Percentiles rank a stretch among this genome's conserved stretches.
Conservation (phyloP, 352 stramenopile genomes). For the Phytophthora macrochlamydospora region DNA sequence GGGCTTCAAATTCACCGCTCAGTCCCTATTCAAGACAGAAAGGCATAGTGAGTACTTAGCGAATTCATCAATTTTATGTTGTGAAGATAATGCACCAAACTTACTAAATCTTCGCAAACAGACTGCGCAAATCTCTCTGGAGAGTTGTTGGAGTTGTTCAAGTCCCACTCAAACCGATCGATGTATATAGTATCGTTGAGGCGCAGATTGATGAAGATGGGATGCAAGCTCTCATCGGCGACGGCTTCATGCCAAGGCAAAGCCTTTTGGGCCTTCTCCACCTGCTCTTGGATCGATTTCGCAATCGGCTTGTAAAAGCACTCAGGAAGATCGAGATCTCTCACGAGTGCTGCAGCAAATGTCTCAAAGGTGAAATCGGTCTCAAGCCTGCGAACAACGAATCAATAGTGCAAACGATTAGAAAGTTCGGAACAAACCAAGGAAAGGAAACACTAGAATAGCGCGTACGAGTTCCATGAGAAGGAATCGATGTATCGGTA, state of each 20-base stretch:
- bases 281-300: slow-evolving; percentile 66
- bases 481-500: slow-evolving; percentile 87
- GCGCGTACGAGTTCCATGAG: slow-evolving; percentile 71
- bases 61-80: too few relatives aligned
- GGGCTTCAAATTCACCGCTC: slow-evolving; percentile 78
- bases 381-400: slow-evolving; percentile 45
- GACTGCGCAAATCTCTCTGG: slow-evolving; percentile 70
- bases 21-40: slow-evolving; percentile 47
- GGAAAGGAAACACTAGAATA: neutral
- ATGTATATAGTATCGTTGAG: slow-evolving; percentile 84
- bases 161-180: slow-evolving; percentile 85
- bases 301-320: slow-evolving; percentile 75
- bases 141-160: slow-evolving; percentile 68
- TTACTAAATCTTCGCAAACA: slow-evolving; percentile 76
- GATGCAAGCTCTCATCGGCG: slow-evolving; percentile 63
- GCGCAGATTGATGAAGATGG: slow-evolving; percentile 83
- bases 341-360: slow-evolving; percentile 69
- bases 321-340: slow-evolving; percentile 75
- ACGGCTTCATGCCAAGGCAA: slow-evolving; percentile 65
- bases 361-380: slow-evolving; percentile 79
- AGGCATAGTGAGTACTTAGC: neutral
- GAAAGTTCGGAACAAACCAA: neutral
- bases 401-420: neutral
- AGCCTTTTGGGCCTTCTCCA: slow-evolving; percentile 63
- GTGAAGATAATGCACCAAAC: neutral